Evolutionary conservation across 2,329 filamentous ascomycete species (phyloP), one percentile per base, ranked within the genome.

Genomic region (Alternaria sp.): DNA sequence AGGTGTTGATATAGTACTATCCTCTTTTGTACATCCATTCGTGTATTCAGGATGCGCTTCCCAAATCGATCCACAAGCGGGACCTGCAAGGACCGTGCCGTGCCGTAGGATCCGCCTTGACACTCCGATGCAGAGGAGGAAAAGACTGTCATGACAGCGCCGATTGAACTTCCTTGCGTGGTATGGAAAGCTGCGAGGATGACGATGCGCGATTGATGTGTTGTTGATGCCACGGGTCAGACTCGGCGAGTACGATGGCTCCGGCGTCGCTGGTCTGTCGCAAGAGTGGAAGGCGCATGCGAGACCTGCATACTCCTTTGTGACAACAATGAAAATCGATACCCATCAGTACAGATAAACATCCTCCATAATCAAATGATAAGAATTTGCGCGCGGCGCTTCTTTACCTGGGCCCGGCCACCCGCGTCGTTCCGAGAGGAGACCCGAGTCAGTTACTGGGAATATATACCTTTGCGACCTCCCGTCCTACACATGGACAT

Each of bases 391-490:
- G 8, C 14, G 30, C 46, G 8, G 46, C 30, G 46, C 3, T 48
- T 36, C 30, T 16, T 34, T 22, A 30, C 30, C 7, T 12, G 30
- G 30, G 18, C 24, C 14, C 34, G 18, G 43, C 42, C 42, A 48
- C 36, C 20, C 18, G 34, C 49, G 52, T 47, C 39, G 47, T 26
- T 47, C 49, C 18, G 36, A 54, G 57, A 54, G 61, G 53, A 61
- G 57, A 63, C 39, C 61, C 61, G 57, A 20, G n/a, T 41, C 12
- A 18, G 22, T 30, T 5, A 20, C 34, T 16, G 34, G 39, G 8
- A 51, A 11, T 5, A 26, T 26, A 49, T 24, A 49, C 30, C 20
- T 38, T 12, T 12, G 46, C 8, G 14, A 49, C 14, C 20, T 18
- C 12, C 46, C 30, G 1, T 24, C 24, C 1, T 49, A 8, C 0